Conservation (phyloP, 2,329 filamentous ascomycete genomes). For the Huntiella abstrusa region DNA sequence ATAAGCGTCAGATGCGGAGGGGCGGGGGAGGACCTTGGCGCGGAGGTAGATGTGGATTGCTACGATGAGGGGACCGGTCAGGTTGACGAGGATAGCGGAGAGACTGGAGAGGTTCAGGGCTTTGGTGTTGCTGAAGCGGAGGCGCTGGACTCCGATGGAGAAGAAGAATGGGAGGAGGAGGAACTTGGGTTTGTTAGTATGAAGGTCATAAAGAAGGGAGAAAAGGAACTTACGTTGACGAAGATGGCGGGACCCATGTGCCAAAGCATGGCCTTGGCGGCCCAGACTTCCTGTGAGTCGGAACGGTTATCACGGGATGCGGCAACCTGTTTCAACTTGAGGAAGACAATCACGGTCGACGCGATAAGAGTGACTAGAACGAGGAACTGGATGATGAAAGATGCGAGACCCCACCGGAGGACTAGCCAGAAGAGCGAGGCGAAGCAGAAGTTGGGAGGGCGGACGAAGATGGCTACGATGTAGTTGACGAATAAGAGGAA, state of each 20-base stretch:
- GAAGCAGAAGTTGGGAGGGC: slow-evolving; percentile 42
- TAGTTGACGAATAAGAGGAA: slow-evolving; percentile 36
- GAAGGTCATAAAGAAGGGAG: not conserved
- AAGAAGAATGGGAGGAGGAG: slow-evolving; percentile 47
- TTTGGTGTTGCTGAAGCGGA: slow-evolving; percentile 19
- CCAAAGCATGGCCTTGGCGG: slow-evolving; percentile 52
- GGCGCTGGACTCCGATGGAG: slow-evolving; percentile 28
- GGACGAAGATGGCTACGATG: slow-evolving; percentile 35
- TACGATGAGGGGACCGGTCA: slow-evolving; percentile 45
- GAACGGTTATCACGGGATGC: slow-evolving; percentile 28
- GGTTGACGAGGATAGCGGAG: slow-evolving; percentile 44
- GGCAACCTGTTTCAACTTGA: slow-evolving; percentile 24
- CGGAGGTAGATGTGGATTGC: slow-evolving; percentile 49
- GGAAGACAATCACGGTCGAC: slow-evolving; percentile 34
- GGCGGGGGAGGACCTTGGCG: slow-evolving; percentile 33
- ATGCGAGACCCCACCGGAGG: slow-evolving; percentile 37
- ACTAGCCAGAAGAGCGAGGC: slow-evolving; percentile 51
- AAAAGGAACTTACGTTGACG: slow-evolving; percentile 31
- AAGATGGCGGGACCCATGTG: slow-evolving; percentile 39
- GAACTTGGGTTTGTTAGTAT: slow-evolving; percentile 20
- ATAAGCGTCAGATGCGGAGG: not conserved
- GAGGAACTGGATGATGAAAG: slow-evolving; percentile 33
- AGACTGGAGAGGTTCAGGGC: slow-evolving; percentile 38
- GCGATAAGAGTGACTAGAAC: slow-evolving; percentile 32
- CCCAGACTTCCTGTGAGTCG: slow-evolving; percentile 38